Conservation (phyloP, 2,329 filamentous ascomycete species). For the Alternaria incomplexa region DNA sequence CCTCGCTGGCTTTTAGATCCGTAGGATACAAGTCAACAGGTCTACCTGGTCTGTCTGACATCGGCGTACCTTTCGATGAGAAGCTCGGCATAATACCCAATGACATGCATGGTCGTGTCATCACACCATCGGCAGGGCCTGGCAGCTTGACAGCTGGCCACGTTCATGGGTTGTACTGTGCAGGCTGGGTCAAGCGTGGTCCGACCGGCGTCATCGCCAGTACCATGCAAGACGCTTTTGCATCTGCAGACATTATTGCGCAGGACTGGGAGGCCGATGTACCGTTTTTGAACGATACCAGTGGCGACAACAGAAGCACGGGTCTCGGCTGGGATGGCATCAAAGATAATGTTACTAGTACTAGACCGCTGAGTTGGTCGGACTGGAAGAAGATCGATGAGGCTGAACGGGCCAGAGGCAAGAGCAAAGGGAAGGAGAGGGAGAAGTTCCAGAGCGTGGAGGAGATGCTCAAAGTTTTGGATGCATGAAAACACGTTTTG, state of each 20-base stretch:
- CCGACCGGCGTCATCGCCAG: constrained; percentile 95
- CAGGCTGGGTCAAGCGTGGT: constrained; percentile 94
- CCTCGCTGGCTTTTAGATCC: constrained; percentile 84
- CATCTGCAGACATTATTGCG: constrained; percentile 81
- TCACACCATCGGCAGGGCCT: constrained; percentile 49
- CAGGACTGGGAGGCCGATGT: constrained; percentile 70
- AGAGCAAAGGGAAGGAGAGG: constrained; percentile 73
- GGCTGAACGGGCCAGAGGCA: constrained; percentile 74
- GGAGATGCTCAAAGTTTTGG: constrained; percentile 63
- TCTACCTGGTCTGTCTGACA: constrained; percentile 73
- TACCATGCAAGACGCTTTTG: constrained; percentile 94
- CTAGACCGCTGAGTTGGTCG: constrained; percentile 75
- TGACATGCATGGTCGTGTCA: constrained; percentile 77
- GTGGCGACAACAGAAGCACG: constrained; percentile 42
- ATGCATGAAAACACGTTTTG: constrained; percentile 12
- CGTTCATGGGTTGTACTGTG: constrained; percentile 82
- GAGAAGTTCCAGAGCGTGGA: constrained; percentile 67
- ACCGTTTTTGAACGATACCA: constrained; percentile 57
- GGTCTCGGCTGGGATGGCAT: constrained; percentile 79
- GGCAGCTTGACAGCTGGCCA: constrained; percentile 54
- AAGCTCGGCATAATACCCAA: constrained; percentile 79
- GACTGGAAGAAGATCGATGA: constrained; percentile 87
- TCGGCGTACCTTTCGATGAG: constrained; percentile 80
- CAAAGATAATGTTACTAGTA: constrained; percentile 62
- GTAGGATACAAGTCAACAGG: constrained; percentile 89